Evolutionary conservation across 768 basidiomycete genomes (phyloP).

Genomic region (Hericium erinaceus): DNA sequence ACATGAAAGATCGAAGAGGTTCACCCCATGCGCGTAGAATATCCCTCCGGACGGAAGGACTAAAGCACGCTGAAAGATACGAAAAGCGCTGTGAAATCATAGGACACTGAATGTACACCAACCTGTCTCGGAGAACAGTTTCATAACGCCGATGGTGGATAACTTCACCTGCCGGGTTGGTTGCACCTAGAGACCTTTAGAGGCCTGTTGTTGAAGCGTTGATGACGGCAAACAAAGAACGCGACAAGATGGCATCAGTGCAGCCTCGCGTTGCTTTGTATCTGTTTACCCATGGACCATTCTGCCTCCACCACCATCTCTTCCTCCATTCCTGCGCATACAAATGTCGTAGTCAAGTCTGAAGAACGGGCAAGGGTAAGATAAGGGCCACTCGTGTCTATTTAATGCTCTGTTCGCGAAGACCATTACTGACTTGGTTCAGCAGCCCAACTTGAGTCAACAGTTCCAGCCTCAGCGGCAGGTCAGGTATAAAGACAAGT

Average conservation of each 20-base stretch:
- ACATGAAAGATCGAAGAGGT: neutral
- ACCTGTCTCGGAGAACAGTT: neutral
- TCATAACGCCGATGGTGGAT: too few relatives aligned
- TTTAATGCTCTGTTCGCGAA: too few relatives aligned
- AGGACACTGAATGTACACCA: neutral
- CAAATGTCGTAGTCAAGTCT: slow-evolving; percentile 11
- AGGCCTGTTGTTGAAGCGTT: neutral
- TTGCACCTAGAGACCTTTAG: too few relatives aligned
- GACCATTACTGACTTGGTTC: too few relatives aligned
- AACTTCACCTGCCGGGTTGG: too few relatives aligned
- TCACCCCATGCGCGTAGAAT: slow-evolving; percentile 2
- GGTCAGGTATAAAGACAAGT: slow-evolving; percentile 16
- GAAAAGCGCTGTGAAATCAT: neutral
- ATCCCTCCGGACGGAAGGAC: neutral
- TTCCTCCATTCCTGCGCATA: neutral
- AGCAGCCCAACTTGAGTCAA: neutral
- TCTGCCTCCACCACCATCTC: neutral
- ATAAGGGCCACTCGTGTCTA: too few relatives aligned
- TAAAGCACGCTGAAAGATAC: slow-evolving; percentile 4
- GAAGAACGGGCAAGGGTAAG: slow-evolving; percentile 11
- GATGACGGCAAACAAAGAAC: neutral
- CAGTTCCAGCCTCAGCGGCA: neutral
- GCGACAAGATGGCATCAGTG: neutral
- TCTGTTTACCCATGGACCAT: neutral
- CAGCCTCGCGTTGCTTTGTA: neutral